Conservation (phyloP, 768 basidiomycete species). For the Paxillus involutus region DNA sequence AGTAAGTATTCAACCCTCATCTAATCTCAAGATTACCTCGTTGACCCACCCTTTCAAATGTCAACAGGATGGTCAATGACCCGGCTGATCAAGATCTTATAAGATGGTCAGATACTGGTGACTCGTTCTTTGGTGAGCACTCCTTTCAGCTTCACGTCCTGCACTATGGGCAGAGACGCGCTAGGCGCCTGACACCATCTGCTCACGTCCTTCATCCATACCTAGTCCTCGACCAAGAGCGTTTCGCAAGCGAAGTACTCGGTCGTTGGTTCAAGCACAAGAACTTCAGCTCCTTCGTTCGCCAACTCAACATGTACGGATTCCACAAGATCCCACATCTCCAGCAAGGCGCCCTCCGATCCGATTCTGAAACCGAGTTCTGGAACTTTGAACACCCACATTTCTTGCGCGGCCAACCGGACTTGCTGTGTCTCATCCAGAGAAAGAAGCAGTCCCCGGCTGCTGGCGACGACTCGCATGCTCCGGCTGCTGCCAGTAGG, state of each 20-base stretch:
- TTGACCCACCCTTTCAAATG: conserved; percentile 2
- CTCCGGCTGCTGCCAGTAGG: conserved; percentile 6
- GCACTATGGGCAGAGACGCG: not conserved
- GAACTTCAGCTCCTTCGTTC: conserved; percentile 93
- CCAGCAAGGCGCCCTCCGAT: conserved; percentile 88
- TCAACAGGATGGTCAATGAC: conserved; percentile 87
- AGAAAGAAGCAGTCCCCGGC: conserved; percentile 64
- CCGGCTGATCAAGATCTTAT: conserved; percentile 80
- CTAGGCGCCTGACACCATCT: not conserved
- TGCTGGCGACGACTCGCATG: conserved; percentile 33
- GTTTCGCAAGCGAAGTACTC: conserved; percentile 85
- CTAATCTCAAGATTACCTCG: conserved; percentile 15
- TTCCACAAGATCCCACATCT: conserved; percentile 97
- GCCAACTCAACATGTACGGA: conserved; percentile 96
- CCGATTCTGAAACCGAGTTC: conserved; percentile 76
- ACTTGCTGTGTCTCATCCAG: conserved; percentile 83
- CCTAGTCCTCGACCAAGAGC: conserved; percentile 87
- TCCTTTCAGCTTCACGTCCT: not conserved
- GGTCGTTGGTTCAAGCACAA: conserved; percentile 97
- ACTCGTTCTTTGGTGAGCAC: conserved; percentile 82
- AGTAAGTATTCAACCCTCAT: conserved; percentile 49
- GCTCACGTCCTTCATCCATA: not conserved
- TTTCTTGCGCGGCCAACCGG: conserved; percentile 87
- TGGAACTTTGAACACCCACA: conserved; percentile 93
- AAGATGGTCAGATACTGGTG: conserved; percentile 87